Conservation (phyloP, 345 rosid genomes). For the Syzygium grande region DNA sequence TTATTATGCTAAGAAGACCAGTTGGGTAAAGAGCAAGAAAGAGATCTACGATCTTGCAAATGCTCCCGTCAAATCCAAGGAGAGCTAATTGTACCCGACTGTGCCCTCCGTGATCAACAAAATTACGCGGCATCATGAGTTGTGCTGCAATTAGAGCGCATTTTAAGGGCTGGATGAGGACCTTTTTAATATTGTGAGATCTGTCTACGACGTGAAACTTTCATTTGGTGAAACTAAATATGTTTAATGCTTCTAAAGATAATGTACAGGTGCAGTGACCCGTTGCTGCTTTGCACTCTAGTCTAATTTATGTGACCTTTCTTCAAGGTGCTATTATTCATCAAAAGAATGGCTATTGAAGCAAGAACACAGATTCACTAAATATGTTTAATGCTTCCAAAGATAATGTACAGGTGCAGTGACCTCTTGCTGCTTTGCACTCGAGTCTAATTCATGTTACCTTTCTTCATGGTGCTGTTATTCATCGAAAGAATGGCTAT, state of each 20-base stretch:
- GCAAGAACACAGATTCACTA: neutral
- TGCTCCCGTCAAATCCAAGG: constrained; percentile 42
- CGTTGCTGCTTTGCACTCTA: neutral
- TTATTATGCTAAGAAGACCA: constrained; percentile 30
- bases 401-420: too few relatives aligned
- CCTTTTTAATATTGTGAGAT: neutral
- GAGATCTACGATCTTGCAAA: constrained; percentile 50
- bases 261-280: neutral
- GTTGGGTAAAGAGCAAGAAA: constrained; percentile 39
- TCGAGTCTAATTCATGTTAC: too few relatives aligned
- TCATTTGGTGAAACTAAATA: neutral
- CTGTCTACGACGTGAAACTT: neutral
- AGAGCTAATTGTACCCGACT: constrained; percentile 2
- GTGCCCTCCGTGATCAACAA: neutral
- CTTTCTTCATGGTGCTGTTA: too few relatives aligned
- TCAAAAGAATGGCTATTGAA: neutral
- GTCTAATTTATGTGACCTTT: neutral
- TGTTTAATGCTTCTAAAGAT: neutral
- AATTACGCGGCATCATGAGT: neutral
- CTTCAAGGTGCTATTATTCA: neutral
- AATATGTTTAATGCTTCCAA: too few relatives aligned
- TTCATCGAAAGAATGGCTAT: too few relatives aligned
- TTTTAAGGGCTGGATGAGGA: neutral
- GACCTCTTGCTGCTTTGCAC: too few relatives aligned
- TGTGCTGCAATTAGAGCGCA: neutral